Evolutionary conservation across 140 eudicot species (phyloP).

Genomic region (Bidens hawaiensis): DNA sequence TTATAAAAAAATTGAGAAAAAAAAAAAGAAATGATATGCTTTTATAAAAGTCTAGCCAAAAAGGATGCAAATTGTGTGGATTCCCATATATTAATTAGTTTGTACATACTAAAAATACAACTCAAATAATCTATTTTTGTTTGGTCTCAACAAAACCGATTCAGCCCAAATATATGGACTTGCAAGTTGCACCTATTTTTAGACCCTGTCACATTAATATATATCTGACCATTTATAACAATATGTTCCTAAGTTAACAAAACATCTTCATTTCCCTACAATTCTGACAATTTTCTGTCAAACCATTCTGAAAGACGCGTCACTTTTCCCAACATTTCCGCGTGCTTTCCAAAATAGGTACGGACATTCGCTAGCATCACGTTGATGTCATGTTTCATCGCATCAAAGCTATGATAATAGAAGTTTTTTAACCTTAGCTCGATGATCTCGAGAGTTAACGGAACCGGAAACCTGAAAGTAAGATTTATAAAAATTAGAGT

Average conservation of each 20-base stretch:
- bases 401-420: slow-evolving; percentile 59
- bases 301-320: slow-evolving; percentile 44
- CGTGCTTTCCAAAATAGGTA: slow-evolving; percentile 33
- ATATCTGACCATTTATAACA: not conserved
- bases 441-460: slow-evolving; percentile 65
- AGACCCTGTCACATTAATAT: not conserved
- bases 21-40: no score
- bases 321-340: slow-evolving; percentile 41
- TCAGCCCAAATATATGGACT: slow-evolving; percentile 16
- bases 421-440: slow-evolving; percentile 47
- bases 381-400: slow-evolving; percentile 55
- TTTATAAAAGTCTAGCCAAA: not conserved
- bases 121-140: slow-evolving; percentile 1
- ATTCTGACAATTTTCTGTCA: slow-evolving; percentile 13
- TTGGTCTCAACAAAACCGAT: slow-evolving; percentile 7
- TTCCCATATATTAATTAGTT: slow-evolving; percentile 7
- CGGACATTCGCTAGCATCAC: slow-evolving; percentile 59
- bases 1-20: no score
- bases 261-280: slow-evolving; percentile 9
- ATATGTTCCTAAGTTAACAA: slow-evolving; percentile 20
- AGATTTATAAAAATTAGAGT: not conserved
- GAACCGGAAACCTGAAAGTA: slow-evolving; percentile 78
- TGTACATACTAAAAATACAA: not conserved
- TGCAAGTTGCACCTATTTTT: slow-evolving; percentile 12
- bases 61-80: not conserved